Percentiles rank a stretch among this genome's conserved stretches.
Conservation (phyloP, 2,329 filamentous ascomycete genomes). For the Claviceps sp. region DNA sequence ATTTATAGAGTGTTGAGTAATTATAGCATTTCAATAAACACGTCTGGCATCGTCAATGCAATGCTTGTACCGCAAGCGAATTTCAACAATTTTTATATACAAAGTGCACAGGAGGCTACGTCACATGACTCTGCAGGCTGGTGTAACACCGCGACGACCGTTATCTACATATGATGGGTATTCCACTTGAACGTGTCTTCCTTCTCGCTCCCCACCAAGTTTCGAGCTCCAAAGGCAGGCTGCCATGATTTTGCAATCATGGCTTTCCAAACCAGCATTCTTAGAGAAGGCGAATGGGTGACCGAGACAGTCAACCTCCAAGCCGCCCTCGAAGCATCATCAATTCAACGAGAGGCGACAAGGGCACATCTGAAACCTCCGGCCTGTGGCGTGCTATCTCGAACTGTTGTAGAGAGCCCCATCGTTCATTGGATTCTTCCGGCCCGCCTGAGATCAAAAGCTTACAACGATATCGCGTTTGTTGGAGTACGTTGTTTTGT, state of each 20-base stretch:
- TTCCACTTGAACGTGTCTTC: not conserved
- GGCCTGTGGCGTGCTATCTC: slow-evolving; percentile 59
- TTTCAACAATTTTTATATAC: too few species aligned
- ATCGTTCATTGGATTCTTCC: slow-evolving; percentile 65
- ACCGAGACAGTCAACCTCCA: slow-evolving; percentile 35
- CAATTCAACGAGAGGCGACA: slow-evolving; percentile 17
- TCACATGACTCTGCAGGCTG: not conserved
- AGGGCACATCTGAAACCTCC: slow-evolving; percentile 29
- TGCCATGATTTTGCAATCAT: slow-evolving; percentile 15
- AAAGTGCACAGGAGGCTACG: too few species aligned
- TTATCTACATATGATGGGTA: not conserved
- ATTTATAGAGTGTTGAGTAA: too few species aligned
- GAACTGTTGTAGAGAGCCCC: slow-evolving; percentile 65
- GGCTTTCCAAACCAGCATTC: slow-evolving; percentile 40
- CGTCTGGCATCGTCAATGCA: too few species aligned
- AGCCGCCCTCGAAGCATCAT: slow-evolving; percentile 26
- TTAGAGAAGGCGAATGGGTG: slow-evolving; percentile 43
- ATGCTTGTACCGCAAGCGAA: too few species aligned
- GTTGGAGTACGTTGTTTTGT: slow-evolving; percentile 49
- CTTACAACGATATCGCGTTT: slow-evolving; percentile 72
- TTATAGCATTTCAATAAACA: too few species aligned
- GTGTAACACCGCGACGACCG: not conserved
- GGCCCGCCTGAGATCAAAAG: slow-evolving; percentile 56
- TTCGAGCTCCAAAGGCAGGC: not conserved
- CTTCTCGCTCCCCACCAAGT: not conserved